Evolutionary conservation across 352 stramenopile genomes (phyloP).

Genomic region (Elongisporangium undulatum): DNA sequence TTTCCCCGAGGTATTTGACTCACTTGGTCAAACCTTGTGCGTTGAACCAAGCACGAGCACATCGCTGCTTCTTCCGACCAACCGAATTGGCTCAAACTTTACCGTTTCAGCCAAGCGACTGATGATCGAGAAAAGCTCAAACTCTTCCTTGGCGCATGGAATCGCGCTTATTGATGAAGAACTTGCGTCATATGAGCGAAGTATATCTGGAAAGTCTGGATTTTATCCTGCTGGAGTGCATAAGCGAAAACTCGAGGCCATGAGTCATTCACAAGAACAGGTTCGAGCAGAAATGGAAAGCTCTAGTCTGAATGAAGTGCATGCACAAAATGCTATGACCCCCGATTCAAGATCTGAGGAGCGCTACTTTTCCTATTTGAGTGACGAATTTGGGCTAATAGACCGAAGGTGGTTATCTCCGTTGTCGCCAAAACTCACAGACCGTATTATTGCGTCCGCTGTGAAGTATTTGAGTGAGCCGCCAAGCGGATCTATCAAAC

Average conservation of each 20-base stretch:
- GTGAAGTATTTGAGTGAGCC: slow-evolving; percentile 42
- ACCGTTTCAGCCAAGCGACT: slow-evolving; percentile 35
- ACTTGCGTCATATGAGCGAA: neutral
- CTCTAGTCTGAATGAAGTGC: neutral
- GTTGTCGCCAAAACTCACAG: slow-evolving; percentile 23
- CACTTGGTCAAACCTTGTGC: slow-evolving; percentile 57
- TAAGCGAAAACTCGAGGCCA: slow-evolving; percentile 4
- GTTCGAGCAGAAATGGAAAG: neutral
- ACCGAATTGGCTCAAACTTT: slow-evolving; percentile 75
- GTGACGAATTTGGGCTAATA: slow-evolving; percentile 25
- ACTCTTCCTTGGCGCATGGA: neutral
- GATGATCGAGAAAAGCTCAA: slow-evolving; percentile 29
- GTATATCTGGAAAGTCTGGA: neutral
- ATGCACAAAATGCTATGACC: neutral
- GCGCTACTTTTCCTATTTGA: slow-evolving; percentile 58
- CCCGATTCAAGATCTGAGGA: slow-evolving; percentile 25
- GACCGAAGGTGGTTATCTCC: slow-evolving; percentile 35
- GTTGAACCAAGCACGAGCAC: slow-evolving; percentile 66
- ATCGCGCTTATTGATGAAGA: neutral
- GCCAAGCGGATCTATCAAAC: slow-evolving; percentile 31
- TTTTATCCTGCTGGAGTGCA: neutral
- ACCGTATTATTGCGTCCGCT: slow-evolving; percentile 38
- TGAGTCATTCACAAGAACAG: neutral
- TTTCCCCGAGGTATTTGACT: slow-evolving; percentile 49
- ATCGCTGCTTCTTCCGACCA: slow-evolving; percentile 50